Percentiles rank a stretch among this genome's conserved stretches.
These are phyloP conservation scores for Chimonanthus salicifolius DNA, from an alignment of 164 flowering plant species.

Conservation along the genomic window DNA sequence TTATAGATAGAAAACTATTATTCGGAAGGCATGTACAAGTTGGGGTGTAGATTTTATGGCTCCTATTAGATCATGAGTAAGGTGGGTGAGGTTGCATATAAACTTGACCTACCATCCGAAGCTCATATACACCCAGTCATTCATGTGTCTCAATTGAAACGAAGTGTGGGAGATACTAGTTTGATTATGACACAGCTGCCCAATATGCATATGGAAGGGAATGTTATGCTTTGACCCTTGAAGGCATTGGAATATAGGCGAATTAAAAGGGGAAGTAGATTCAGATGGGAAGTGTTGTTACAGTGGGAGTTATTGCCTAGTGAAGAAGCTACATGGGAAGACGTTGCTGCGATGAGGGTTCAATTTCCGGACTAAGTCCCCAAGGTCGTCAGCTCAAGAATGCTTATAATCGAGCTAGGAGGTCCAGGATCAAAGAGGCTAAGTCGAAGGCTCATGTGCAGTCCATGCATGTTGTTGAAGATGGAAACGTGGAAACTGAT, in stretches of 20 bases:
- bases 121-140: neutral
- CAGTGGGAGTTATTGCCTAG: neutral
- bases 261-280: neutral
- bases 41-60: constrained; percentile 2
- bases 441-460: no score
- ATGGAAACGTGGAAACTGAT: no score
- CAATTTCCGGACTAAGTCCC: neutral
- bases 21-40: neutral
- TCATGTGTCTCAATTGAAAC: constrained; percentile 2
- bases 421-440: no score
- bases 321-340: neutral
- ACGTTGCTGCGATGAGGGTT: neutral
- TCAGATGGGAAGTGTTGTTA: neutral
- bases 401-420: no score
- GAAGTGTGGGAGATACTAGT: neutral
- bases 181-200: neutral
- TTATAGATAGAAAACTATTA: neutral
- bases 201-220: neutral
- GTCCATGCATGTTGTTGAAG: no score
- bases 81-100: constrained; percentile 3
- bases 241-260: neutral
- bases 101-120: neutral
- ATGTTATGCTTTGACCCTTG: neutral
- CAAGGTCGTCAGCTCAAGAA: neutral
- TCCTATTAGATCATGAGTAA: neutral